Evolutionary conservation across 805 yeast species (phyloP).

Genomic region (Debaryomyces hansenii): DNA sequence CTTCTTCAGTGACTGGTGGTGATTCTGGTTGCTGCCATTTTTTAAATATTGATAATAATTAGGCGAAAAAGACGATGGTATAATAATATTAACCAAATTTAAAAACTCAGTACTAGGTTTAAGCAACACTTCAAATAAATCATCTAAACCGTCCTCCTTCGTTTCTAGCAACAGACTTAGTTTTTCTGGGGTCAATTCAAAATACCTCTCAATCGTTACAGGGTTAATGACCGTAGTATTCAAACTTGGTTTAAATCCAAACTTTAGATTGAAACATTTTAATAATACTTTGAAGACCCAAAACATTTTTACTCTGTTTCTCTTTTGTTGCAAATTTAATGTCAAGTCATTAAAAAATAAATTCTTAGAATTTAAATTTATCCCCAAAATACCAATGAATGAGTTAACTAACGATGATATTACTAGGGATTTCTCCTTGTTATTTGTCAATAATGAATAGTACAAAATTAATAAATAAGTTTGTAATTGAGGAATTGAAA

Average conservation of each 20-base stretch:
- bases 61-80: constrained; percentile 48
- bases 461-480: constrained; percentile 49
- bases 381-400: constrained; percentile 43
- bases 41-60: constrained; percentile 44
- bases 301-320: constrained; percentile 43
- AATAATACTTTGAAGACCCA: constrained; percentile 47
- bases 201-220: constrained; percentile 45
- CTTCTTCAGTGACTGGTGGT: constrained; percentile 12
- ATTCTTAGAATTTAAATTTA: constrained; percentile 41
- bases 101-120: constrained; percentile 45
- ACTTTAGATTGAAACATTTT: constrained; percentile 42
- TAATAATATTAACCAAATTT: constrained; percentile 43
- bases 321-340: constrained; percentile 33
- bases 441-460: constrained; percentile 45
- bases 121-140: constrained; percentile 34
- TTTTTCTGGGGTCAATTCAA: constrained; percentile 45
- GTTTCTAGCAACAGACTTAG: constrained; percentile 29
- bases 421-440: constrained; percentile 40
- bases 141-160: constrained; percentile 24
- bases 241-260: constrained; percentile 46
- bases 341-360: constrained; percentile 49
- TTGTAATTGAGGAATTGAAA: constrained; percentile 49
- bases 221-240: constrained; percentile 49
- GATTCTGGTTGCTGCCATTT: constrained; percentile 22
- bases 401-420: constrained; percentile 41